Conservation (phyloP, 345 rosid genomes). For the Camelina sativa region DNA sequence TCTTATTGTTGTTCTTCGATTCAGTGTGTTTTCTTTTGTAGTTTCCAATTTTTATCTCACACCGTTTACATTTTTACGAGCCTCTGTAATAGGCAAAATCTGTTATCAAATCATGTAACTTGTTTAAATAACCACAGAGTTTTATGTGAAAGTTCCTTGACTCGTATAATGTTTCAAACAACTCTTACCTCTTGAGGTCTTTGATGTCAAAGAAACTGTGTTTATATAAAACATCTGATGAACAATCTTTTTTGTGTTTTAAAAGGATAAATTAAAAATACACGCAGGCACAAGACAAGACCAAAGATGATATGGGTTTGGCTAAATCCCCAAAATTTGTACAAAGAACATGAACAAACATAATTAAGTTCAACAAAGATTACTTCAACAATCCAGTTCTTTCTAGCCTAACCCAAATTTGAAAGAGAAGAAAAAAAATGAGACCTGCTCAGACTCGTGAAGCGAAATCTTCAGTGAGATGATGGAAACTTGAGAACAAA, state of each 20-base stretch:
- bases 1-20: not conserved
- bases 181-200: not conserved
- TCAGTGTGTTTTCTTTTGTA: constrained; percentile 23
- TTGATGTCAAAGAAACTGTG: constrained; percentile 7
- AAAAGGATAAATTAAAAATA: constrained; percentile 1
- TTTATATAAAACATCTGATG: not conserved
- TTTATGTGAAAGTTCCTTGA: constrained; percentile 19
- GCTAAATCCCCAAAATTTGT: constrained; percentile 26
- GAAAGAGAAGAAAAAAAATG: not conserved
- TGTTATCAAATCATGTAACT: constrained; percentile 34
- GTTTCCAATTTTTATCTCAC: constrained; percentile 10
- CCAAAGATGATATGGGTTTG: constrained; percentile 21
- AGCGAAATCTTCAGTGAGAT: constrained; percentile 24
- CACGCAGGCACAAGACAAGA: constrained; percentile 4
- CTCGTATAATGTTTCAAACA: not conserved
- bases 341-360: constrained; percentile 21
- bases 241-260: not conserved
- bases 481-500: constrained; percentile 24
- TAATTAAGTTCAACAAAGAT: constrained; percentile 30
- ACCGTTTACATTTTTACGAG: constrained; percentile 30
- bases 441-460: constrained; percentile 23
- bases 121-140: constrained; percentile 32
- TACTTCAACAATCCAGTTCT: constrained; percentile 24
- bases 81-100: constrained; percentile 33
- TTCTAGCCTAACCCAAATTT: constrained; percentile 32